Evolutionary conservation across 106 monocot species (phyloP), one percentile per base, ranked within the genome.

Genomic region (Posidonia australis): DNA sequence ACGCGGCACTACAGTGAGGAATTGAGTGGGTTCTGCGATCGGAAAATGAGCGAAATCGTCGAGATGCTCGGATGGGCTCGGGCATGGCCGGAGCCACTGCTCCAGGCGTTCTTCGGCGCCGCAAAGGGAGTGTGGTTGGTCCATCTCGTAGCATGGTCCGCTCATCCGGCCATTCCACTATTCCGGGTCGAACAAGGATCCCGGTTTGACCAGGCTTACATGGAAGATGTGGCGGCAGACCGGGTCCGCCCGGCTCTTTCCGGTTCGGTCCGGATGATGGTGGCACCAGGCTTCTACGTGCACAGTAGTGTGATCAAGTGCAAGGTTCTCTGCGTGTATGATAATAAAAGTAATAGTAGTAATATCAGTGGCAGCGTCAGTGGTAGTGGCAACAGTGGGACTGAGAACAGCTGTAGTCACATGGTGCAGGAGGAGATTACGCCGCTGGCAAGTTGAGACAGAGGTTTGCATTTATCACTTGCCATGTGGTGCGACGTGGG

Each of bases 231-330:
- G 0, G 65, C 56, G 0, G 44, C 29, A 1, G 81, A 62, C 13
- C 51, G 64, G 58, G 67, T 36, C 1, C 51, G 22, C 7, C 53
- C 63, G 61, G 66, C 26, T 0, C 30, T 7, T 1, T 36, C 49
- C 61, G 66, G 47, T 26, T 44, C 66, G 66, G 60, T 67, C 14
- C 9, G 58, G 74, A 73, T 78, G 81, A 80, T 89, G 86, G 81
- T 94, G 60, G 83, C 93, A 1, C 93, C 89, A 5, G 93, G 93
- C 17, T 94, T 94, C 74, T 86, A 89, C 65, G 80, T 89, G 13
- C 77, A 28, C 24, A 46, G 43, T 46, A 66, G 66, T 46, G 74
- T 60, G 28, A 58, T 74, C 32, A 74, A 67, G 73, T 94, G 89
- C 23, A 83, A 65, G 67, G 93, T 94, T 24, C 25, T 82, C 22